Evolutionary conservation across 768 basidiomycete genomes (phyloP), one percentile per base, ranked within the genome.

Genomic region (Hydnomerulius pinastri): DNA sequence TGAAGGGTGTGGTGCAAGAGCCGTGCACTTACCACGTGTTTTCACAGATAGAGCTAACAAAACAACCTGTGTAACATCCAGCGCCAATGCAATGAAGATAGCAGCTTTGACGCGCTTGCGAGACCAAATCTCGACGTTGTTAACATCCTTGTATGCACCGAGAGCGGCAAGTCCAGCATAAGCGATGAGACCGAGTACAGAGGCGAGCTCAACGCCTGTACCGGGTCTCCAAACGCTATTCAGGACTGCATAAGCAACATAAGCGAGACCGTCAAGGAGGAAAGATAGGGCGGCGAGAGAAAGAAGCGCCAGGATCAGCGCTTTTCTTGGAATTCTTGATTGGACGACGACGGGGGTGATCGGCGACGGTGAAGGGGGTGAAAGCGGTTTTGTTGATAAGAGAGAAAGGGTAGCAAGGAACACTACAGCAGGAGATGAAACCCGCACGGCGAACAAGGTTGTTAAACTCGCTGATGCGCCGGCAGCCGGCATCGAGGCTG

Each of bases 291-390:
- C 79, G 20, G 78, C 64, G 46, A 93, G 72, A 43, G 86, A 81
- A 40, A 95, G 76, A 53, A 91, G 72, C 36, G 77, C 66, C 40
- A 94, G 76, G 64, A 98, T 92, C 52, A 85, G 69, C 35, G 79
- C 78, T 51, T 87, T 82, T 63, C 94, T 86, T 35, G 93, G 92
- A 45, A 85, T 75, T 52, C 79, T 75, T 49, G 77, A 79, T 48
- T 85, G 79, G 63, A 91, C 82, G 69, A 92, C 82, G 66, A 92
- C 89, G 45, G 85, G 71, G 32, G 83, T 89, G 63, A 92, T 91
- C 57, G 82, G 82, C 36, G 85, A 86, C 3, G 66, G 68, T 17
- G 72, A 68, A 7, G 57, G 61, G 1, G 78, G 79, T 6, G 71
- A 62, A 7, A 72, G 64, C 37, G 79, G 75, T 56, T 74, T 77